Conservation (phyloP, 2,329 filamentous ascomycete species). For the Colletotrichum shisoi region DNA sequence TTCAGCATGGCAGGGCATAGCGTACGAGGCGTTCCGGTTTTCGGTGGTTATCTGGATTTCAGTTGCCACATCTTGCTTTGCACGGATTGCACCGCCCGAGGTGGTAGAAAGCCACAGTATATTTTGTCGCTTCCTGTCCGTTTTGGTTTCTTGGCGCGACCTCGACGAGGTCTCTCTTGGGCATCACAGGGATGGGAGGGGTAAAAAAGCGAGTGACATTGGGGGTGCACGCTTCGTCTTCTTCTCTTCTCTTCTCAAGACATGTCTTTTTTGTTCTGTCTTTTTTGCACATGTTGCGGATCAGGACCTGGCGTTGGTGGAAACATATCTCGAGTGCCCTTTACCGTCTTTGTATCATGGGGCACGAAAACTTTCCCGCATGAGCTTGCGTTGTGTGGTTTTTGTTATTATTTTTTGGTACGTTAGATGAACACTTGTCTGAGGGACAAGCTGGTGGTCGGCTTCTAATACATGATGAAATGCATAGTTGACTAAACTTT, state of each 20-base stretch:
- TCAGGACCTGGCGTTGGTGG: constrained; percentile 31
- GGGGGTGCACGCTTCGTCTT: constrained; percentile 21
- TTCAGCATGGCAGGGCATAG: constrained; percentile 51
- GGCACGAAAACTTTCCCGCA: constrained; percentile 38
- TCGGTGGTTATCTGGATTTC: constrained; percentile 42
- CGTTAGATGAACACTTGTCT: constrained; percentile 36
- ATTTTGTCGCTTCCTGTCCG: constrained; percentile 36
- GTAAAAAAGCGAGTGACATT: constrained; percentile 37
- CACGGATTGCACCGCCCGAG: constrained; percentile 32
- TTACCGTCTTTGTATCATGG: constrained; percentile 30
- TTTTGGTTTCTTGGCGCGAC: constrained; percentile 33
- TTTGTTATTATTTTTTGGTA: constrained; percentile 20
- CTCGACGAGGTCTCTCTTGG: constrained; percentile 30
- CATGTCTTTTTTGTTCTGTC: constrained; percentile 4
- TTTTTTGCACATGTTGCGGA: constrained; percentile 13
- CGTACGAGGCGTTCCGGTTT: constrained; percentile 50
- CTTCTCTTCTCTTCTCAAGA: constrained; percentile 10
- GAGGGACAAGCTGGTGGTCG: constrained; percentile 32
- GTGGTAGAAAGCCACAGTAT: constrained; percentile 37
- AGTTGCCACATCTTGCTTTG: constrained; percentile 35
- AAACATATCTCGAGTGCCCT: constrained; percentile 22
- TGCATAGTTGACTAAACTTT: constrained; percentile 25
- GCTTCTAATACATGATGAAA: constrained; percentile 40
- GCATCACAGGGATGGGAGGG: constrained; percentile 31
- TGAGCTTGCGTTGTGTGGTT: constrained; percentile 30